phyloP scores from a whole-genome alignment of 129 eudicot genomes.

The Apium graveolens region DNA sequence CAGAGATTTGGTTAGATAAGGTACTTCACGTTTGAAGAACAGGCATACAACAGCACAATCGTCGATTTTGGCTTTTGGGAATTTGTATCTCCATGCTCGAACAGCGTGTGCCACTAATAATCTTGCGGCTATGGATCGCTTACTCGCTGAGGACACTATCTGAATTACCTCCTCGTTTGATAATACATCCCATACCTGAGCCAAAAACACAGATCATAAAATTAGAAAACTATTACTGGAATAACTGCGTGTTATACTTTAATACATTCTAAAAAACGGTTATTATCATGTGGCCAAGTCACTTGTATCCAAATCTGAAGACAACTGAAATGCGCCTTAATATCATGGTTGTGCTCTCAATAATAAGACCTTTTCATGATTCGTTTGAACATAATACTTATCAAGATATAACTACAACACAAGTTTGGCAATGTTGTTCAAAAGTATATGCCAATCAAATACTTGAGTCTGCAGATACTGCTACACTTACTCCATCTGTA shows the following conservation, averaged over 20 bases:
- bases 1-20: conserved; percentile 30
- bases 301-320: background rate
- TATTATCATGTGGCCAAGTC: background rate
- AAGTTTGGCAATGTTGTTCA: background rate
- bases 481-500: conserved; percentile 67
- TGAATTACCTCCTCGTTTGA: conserved; percentile 58
- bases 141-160: conserved; percentile 50
- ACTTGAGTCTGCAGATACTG: background rate
- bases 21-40: conserved; percentile 37
- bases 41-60: conserved; percentile 54
- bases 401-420: background rate
- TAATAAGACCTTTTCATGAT: background rate
- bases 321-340: background rate
- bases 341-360: background rate
- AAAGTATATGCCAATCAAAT: background rate
- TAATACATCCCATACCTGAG: conserved; percentile 69
- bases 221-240: background rate
- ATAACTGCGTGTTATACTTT: background rate
- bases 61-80: conserved; percentile 43
- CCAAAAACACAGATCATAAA: background rate
- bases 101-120: conserved; percentile 42
- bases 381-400: background rate
- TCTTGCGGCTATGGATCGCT: conserved; percentile 54
- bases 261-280: background rate
- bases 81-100: conserved; percentile 54